phyloP scores from a whole-genome alignment of 176 grass and related monocot species.

The Typha latifolia region DNA sequence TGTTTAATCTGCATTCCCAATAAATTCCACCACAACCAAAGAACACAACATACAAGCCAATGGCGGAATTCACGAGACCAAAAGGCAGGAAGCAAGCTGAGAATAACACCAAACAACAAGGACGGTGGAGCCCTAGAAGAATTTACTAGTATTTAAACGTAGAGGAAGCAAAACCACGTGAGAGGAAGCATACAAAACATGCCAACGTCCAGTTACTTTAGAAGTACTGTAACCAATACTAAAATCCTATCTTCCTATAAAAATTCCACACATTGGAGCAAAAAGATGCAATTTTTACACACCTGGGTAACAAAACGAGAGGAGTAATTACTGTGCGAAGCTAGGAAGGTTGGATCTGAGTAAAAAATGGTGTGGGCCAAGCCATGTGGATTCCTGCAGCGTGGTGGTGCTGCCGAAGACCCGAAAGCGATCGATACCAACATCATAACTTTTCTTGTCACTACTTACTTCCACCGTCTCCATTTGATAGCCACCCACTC shows the following conservation, averaged over 20 bases:
- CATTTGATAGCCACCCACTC: no score
- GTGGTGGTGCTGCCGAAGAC: background rate
- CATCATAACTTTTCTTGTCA: no score
- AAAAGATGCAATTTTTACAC: no score
- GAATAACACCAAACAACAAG: background rate
- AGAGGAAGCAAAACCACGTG: constrained; percentile 27
- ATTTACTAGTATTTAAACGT: background rate
- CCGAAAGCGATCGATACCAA: no score
- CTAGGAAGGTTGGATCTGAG: constrained; percentile 16
- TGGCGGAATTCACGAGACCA: background rate
- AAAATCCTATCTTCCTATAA: background rate
- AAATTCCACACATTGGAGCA: background rate
- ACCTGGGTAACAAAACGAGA: background rate
- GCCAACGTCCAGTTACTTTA: constrained; percentile 1
- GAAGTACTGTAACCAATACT: background rate
- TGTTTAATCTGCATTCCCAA: no score
- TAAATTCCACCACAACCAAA: no score
- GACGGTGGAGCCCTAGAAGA: constrained; percentile 2
- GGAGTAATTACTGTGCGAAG: constrained; percentile 9
- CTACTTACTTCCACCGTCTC: no score
- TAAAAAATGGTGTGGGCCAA: constrained; percentile 4
- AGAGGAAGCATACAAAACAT: constrained; percentile 14
- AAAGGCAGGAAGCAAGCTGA: background rate
- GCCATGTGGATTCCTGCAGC: background rate
- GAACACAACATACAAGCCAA: no score